A percentile compares a stretch with the other conserved stretches of the same genome.
Evolutionary conservation across 306 rosid genomes (phyloP).

Genomic region (Vigna hirtella): DNA sequence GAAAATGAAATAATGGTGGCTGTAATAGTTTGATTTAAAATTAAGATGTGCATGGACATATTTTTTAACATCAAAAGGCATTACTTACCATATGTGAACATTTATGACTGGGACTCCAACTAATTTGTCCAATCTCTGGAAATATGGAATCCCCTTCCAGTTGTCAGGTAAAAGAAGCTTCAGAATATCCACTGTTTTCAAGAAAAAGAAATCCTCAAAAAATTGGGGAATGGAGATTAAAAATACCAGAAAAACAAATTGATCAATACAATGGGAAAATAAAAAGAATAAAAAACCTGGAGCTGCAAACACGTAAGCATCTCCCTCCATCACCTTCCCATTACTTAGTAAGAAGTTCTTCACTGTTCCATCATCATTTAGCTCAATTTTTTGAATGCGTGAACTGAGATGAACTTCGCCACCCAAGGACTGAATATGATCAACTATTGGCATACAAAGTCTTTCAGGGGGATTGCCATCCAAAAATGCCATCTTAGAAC

Average conservation of each 20-base stretch:
- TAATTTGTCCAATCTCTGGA: constrained; percentile 87
- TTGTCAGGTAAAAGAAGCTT: constrained; percentile 85
- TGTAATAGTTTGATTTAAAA: neutral
- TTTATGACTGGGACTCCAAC: constrained; percentile 98
- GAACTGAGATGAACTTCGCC: constrained; percentile 93
- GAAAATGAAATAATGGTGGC: constrained; percentile 34
- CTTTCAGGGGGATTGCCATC: constrained; percentile 98
- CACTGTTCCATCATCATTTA: constrained; percentile 84
- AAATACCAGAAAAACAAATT: constrained; percentile 3
- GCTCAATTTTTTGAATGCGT: constrained; percentile 80
- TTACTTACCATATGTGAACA: constrained; percentile 90
- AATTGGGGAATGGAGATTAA: constrained; percentile 40
- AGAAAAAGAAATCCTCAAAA: constrained; percentile 19
- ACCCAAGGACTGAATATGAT: constrained; percentile 83
- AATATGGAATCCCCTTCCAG: constrained; percentile 93
- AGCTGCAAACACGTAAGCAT: constrained; percentile 86
- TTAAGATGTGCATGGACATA: neutral
- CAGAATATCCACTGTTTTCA: constrained; percentile 81
- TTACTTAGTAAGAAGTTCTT: constrained; percentile 71
- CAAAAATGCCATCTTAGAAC: constrained; percentile 98
- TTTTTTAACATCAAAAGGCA: constrained; percentile 37
- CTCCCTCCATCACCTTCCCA: constrained; percentile 82
- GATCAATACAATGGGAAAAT: constrained; percentile 3
- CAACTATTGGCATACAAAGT: constrained; percentile 91
- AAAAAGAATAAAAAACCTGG: constrained; percentile 66